Percentiles rank a stretch among this genome's conserved stretches.
phyloP scores from a whole-genome alignment of 176 grass and related monocot species.

The Aegilops speltoides region DNA sequence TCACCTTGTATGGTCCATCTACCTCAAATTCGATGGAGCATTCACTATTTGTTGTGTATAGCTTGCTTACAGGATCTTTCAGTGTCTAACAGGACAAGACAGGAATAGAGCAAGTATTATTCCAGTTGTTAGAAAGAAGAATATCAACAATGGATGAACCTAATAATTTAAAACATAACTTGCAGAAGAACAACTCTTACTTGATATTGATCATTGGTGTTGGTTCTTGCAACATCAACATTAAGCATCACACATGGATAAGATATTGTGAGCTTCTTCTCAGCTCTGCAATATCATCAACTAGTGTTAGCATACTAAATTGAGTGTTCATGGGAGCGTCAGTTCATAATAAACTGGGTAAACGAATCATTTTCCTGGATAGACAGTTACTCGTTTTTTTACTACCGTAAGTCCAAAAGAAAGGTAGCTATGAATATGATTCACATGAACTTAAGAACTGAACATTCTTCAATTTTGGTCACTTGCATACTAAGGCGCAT shows the following conservation, averaged over 20 bases:
- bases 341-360: not conserved
- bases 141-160: constrained; percentile 22
- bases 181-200: constrained; percentile 48
- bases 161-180: constrained; percentile 19
- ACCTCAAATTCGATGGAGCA: constrained; percentile 99
- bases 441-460: not conserved
- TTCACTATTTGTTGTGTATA: constrained; percentile 89
- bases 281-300: constrained; percentile 62
- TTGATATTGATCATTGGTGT: constrained; percentile 99
- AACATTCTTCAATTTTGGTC: not conserved
- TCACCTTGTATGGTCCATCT: constrained; percentile 95
- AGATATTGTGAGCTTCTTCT: constrained; percentile 86
- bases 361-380: constrained; percentile 3
- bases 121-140: constrained; percentile 2
- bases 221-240: constrained; percentile 89
- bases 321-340: constrained; percentile 22
- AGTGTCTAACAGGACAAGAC: constrained; percentile 60
- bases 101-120: constrained; percentile 8
- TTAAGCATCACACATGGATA: constrained; percentile 99
- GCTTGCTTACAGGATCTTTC: constrained; percentile 73
- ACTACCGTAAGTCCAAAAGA: constrained; percentile 16
- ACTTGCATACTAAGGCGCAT: constrained; percentile 8
- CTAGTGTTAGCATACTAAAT: constrained; percentile 27
- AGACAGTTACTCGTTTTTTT: constrained; percentile 11
- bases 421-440: not conserved